Evolutionary conservation across 441 rosid species (phyloP).

Genomic region (Populus trichocarpa): DNA sequence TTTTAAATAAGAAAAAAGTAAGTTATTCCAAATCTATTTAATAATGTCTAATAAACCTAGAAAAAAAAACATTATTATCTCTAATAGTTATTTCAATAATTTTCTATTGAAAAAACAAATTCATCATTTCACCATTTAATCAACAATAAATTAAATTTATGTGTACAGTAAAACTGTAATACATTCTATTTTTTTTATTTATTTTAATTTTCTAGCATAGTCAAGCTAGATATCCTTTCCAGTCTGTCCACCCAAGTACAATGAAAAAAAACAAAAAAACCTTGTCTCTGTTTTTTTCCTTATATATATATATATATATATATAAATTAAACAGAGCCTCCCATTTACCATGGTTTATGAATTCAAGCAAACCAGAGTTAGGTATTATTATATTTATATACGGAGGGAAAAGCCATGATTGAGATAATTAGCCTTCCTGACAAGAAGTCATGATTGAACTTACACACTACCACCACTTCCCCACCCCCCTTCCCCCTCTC

Average conservation of each 20-base stretch:
- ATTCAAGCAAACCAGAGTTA: conserved; percentile 9
- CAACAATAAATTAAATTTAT: too few relatives aligned
- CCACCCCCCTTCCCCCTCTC: neutral
- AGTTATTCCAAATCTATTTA: too few relatives aligned
- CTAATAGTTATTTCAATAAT: too few relatives aligned
- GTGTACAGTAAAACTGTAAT: neutral
- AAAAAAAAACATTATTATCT: too few relatives aligned
- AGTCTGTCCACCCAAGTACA: neutral
- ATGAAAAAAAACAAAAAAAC: neutral
- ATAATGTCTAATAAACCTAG: too few relatives aligned
- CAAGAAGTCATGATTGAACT: conserved; percentile 45
- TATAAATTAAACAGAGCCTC: too few relatives aligned
- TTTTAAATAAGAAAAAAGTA: too few relatives aligned
- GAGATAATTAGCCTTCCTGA: conserved; percentile 52
- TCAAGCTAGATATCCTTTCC: neutral
- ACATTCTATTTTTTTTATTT: too few relatives aligned
- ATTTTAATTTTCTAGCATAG: neutral
- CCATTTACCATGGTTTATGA: neutral
- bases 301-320: too few relatives aligned
- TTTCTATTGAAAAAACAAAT: too few relatives aligned
- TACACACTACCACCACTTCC: conserved; percentile 28
- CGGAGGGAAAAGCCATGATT: conserved; percentile 44
- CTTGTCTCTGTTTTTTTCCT: neutral
- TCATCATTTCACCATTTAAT: too few relatives aligned
- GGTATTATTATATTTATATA: conserved; percentile 19